These are phyloP conservation scores for Cucurbita moschata DNA, from an alignment of 306 rosid genomes.

Conservation along the genomic window DNA sequence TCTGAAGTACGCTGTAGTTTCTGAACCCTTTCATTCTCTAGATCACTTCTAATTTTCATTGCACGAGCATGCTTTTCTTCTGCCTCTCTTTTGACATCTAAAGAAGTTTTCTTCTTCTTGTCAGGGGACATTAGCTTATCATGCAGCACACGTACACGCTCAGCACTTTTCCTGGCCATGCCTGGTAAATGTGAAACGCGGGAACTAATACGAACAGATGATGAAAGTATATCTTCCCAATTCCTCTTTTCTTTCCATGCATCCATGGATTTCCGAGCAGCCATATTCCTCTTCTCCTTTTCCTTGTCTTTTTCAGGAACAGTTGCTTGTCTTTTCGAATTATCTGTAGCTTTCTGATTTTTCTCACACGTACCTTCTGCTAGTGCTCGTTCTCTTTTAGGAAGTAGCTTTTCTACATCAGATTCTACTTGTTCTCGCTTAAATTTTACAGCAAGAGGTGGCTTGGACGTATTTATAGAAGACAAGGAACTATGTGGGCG, in stretches of 20 bases:
- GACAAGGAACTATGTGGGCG: conserved; percentile 27
- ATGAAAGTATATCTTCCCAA: conserved; percentile 91
- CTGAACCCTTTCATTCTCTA: conserved; percentile 91
- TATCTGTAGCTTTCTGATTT: conserved; percentile 32
- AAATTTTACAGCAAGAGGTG: conserved; percentile 41
- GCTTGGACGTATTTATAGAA: conserved; percentile 36
- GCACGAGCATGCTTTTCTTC: conserved; percentile 97
- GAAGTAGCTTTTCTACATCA: conserved; percentile 41
- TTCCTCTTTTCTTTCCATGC: conserved; percentile 98
- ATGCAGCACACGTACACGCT: conserved; percentile 79
- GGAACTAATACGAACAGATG: conserved; percentile 71
- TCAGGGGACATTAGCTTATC: conserved; percentile 96
- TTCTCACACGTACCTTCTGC: conserved; percentile 42
- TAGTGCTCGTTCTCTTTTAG: conserved; percentile 43
- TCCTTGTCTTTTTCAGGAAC: conserved; percentile 58
- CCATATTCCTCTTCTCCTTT: conserved; percentile 48
- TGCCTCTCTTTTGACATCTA: conserved; percentile 79
- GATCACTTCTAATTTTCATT: conserved; percentile 79
- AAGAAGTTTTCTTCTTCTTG: conserved; percentile 75
- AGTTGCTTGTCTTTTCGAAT: conserved; percentile 33
- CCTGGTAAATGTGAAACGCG: conserved; percentile 75
- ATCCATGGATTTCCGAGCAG: conserved; percentile 70
- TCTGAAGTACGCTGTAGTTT: conserved; percentile 87
- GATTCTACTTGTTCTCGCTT: conserved; percentile 50
- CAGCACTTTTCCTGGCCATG: conserved; percentile 76